phyloP scores from a whole-genome alignment of 78 protist genomes.

The Protostelium mycophagum region DNA sequence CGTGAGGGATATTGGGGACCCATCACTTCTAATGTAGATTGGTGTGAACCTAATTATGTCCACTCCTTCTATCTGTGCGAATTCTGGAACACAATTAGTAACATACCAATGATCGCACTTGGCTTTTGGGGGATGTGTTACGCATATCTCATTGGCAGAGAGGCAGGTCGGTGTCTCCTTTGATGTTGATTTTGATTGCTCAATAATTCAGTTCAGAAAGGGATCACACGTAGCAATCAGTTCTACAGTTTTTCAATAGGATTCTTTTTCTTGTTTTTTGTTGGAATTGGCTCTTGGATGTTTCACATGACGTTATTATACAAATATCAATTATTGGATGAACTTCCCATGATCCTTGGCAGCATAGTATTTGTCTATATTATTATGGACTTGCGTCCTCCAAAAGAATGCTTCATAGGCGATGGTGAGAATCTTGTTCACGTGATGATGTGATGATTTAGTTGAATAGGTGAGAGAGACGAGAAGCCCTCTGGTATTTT shows the following conservation, averaged over 20 bases:
- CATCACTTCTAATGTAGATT: constrained; percentile 39
- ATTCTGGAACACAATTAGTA: constrained; percentile 40
- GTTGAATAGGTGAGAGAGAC: not conserved
- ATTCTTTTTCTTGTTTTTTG: constrained; percentile 13
- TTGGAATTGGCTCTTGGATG: constrained; percentile 38
- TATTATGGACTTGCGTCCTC: constrained; percentile 1
- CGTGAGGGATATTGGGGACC: constrained; percentile 28
- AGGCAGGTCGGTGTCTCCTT: not conserved
- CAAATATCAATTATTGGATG: constrained; percentile 47
- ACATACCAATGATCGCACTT: constrained; percentile 11
- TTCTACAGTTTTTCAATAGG: constrained; percentile 7
- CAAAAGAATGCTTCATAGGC: not conserved
- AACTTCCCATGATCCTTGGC: constrained; percentile 51
- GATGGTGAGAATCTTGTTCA: not conserved
- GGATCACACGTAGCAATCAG: not conserved
- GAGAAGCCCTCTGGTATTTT: not conserved
- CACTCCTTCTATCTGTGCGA: constrained; percentile 38
- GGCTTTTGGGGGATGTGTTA: constrained; percentile 43
- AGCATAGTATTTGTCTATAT: constrained; percentile 31
- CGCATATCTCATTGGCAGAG: not conserved
- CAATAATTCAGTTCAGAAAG: not conserved
- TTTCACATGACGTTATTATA: constrained; percentile 47
- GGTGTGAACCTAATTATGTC: constrained; percentile 54
- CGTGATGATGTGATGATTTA: not conserved
- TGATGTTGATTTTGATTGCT: not conserved